Conservation (phyloP, 2,329 filamentous ascomycete species). For the Exophiala mesophila region DNA sequence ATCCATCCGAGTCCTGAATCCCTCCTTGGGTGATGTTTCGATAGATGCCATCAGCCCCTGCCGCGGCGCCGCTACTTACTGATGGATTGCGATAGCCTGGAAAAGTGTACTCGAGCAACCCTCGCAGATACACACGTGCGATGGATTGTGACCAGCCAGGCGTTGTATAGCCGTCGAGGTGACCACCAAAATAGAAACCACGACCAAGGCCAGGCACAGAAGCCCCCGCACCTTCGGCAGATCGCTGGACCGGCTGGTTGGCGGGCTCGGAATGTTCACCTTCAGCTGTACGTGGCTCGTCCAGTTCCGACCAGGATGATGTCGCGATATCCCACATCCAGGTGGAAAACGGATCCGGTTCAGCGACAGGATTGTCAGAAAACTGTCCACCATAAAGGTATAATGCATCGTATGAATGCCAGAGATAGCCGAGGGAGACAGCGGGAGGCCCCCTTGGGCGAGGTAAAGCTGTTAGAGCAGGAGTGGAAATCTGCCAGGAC, state of each 20-base stretch:
- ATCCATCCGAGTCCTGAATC: constrained; percentile 60
- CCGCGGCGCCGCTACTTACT: constrained; percentile 52
- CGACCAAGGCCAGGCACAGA: constrained; percentile 65
- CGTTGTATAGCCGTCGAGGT: constrained; percentile 61
- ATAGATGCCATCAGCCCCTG: constrained; percentile 59
- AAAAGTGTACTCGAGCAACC: constrained; percentile 70
- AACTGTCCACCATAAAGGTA: constrained; percentile 73
- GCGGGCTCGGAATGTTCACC: constrained; percentile 59
- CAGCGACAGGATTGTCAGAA: constrained; percentile 55
- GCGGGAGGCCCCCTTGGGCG: constrained; percentile 65
- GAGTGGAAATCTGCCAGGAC: constrained; percentile 64
- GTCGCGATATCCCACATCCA: constrained; percentile 66
- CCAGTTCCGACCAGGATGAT: constrained; percentile 59
- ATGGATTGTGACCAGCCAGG: constrained; percentile 64
- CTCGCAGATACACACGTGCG: constrained; percentile 65
- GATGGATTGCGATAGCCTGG: constrained; percentile 63
- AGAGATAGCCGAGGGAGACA: constrained; percentile 68
- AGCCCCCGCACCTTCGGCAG: constrained; percentile 68
- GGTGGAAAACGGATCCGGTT: constrained; percentile 57
- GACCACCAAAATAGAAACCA: constrained; percentile 75
- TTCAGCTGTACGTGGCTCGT: constrained; percentile 55
- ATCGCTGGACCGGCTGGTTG: constrained; percentile 57
- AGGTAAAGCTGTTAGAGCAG: constrained; percentile 58
- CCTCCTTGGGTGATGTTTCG: constrained; percentile 71
- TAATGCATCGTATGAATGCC: constrained; percentile 65